These are phyloP conservation scores for Neopestalotiopsis rosae DNA, from an alignment of 2,329 filamentous ascomycete genomes.

Conservation along the genomic window DNA sequence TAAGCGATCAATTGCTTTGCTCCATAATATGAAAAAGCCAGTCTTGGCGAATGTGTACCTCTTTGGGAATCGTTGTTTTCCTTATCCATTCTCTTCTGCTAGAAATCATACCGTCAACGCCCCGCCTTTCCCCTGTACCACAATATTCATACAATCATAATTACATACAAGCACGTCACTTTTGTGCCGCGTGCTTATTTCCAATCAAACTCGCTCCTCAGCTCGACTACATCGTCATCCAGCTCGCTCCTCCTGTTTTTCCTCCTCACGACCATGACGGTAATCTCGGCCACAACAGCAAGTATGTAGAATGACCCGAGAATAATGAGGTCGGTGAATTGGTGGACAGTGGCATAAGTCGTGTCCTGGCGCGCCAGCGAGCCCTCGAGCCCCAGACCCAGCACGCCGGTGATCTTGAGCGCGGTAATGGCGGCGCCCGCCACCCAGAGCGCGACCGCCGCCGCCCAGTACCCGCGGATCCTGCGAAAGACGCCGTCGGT, in stretches of 20 bases:
- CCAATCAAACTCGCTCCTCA: conserved; percentile 20
- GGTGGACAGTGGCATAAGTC: conserved; percentile 29
- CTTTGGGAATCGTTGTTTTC: neutral
- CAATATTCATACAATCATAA: conserved; percentile 2
- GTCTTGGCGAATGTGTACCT: neutral
- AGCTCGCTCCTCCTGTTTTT: conserved; percentile 4
- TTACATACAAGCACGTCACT: neutral
- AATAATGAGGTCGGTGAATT: conserved; percentile 30
- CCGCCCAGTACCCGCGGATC: conserved; percentile 27
- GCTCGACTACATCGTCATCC: conserved; percentile 17
- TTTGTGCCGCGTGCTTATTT: conserved; percentile 1
- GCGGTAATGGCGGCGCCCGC: conserved; percentile 28
- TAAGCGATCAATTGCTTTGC: neutral
- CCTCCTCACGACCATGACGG: conserved; percentile 16
- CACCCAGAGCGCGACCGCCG: conserved; percentile 29
- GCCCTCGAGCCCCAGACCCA: conserved; percentile 19
- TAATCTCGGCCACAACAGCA: conserved; percentile 24
- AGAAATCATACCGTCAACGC: neutral
- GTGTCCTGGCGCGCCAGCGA: conserved; percentile 21
- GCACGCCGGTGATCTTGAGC: conserved; percentile 27
- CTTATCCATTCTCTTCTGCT: neutral
- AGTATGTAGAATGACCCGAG: conserved; percentile 27
- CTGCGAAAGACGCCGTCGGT: conserved; percentile 23
- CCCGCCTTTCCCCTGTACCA: neutral
- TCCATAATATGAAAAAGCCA: neutral